Evolutionary conservation across 306 rosid species (phyloP), one percentile per base, ranked within the genome.

Genomic region (Cucurbita moschata): DNA sequence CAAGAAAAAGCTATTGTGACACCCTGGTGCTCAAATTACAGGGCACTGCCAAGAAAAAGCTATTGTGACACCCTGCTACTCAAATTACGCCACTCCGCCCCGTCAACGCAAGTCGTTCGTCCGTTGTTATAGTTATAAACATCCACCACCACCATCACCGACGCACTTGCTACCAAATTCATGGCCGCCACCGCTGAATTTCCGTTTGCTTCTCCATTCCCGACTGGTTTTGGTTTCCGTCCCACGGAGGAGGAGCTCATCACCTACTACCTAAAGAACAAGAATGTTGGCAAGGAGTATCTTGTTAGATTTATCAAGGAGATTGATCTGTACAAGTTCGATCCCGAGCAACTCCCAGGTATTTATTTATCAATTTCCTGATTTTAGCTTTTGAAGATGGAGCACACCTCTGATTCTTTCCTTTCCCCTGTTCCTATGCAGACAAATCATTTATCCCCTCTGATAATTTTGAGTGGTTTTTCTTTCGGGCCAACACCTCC

Each of bases 231-330:
- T 83, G 64, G 96, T 57, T 90, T 90, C 76, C 79, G 38, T 5
- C 97, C 98, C 11, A 87, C 90, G 0, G 97, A 88, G 18, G 87
- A 82, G 57, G 98, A 93, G 74, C 87, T 93, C 12, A 60, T 93
- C 1, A 5, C 1, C 10, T 47, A 86, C 58, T 90, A 76, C 77
- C 77, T 93, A 15, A 81, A 44, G 70, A 64, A 69, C 40, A 93
- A 88, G 82, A n/a, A 79, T 30, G 62, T 14, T 1, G 88, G 84
- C 10, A 12, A 2, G 7, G 56, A 82, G 11, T 57, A 18, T 60
- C 2, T 76, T 8, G 53, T 82, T 1, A 5, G 11, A 12, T 10
- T 70, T 42, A 81, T 92, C 50, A 75, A 81, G 16, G 86, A 69
- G 46, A 23, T 90, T 71, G 86, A 93, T 74, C 7, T 93, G 73